Conservation (phyloP, 1,139 yeast genomes). For the Pichia sp. region DNA sequence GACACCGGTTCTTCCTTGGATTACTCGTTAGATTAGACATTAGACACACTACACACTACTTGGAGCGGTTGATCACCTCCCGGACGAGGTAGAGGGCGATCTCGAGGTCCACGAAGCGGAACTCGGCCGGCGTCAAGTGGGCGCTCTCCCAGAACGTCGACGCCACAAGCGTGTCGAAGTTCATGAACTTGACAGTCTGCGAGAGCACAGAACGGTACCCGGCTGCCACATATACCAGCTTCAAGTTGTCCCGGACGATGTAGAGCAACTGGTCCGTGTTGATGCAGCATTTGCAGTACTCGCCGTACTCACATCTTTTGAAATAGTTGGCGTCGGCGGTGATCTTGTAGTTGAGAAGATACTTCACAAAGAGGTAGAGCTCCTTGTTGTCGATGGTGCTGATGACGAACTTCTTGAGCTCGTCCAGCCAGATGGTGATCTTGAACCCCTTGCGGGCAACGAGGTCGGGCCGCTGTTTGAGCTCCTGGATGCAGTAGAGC, state of each 20-base stretch:
- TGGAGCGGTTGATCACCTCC: background rate
- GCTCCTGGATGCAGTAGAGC: background rate
- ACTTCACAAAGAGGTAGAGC: background rate
- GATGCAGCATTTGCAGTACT: slow-evolving; percentile 3
- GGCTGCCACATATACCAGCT: slow-evolving; percentile 1
- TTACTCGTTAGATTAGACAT: no score
- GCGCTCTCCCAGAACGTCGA: slow-evolving; percentile 2
- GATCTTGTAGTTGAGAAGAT: background rate
- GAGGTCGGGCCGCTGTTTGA: background rate
- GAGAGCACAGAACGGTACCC: background rate
- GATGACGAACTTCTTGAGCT: slow-evolving; percentile 1
- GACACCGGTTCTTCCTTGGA: no score
- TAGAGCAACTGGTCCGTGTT: slow-evolving; percentile 2
- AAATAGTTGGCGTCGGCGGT: background rate
- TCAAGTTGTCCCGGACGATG: background rate
- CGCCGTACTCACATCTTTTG: slow-evolving; percentile 2
- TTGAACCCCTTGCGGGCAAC: slow-evolving; percentile 3
- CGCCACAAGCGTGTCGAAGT: background rate
- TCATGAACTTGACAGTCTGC: slow-evolving; percentile 6
- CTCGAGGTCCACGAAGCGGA: slow-evolving; percentile 2
- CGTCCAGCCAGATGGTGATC: slow-evolving; percentile 1
- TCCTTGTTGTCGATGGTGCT: background rate
- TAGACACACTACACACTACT: no score
- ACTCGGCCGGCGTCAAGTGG: background rate
- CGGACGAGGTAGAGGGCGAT: background rate